Evolutionary conservation across 805 yeast genomes (phyloP).

Genomic region (Phaffomyces opuntiae): DNA sequence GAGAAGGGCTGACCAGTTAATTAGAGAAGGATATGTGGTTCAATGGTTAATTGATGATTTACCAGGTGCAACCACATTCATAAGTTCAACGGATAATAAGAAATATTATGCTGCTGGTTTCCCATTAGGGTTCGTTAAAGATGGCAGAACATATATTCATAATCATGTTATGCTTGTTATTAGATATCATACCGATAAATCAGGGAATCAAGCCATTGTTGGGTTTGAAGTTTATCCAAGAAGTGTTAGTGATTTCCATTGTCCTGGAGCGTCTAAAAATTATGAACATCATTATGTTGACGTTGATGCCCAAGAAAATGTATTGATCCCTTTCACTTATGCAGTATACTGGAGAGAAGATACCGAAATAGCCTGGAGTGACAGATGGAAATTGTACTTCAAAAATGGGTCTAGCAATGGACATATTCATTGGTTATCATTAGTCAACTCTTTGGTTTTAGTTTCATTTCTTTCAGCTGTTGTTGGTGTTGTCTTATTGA

Average conservation of each 20-base stretch:
- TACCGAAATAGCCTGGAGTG: conserved; percentile 49
- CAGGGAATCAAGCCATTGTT: conserved; percentile 52
- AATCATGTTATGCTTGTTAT: conserved; percentile 80
- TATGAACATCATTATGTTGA: conserved; percentile 51
- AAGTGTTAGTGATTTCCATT: conserved; percentile 57
- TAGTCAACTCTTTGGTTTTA: conserved; percentile 64
- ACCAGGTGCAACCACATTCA: conserved; percentile 84
- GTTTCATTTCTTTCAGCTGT: conserved; percentile 53
- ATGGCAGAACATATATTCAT: conserved; percentile 56
- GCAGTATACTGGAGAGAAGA: conserved; percentile 90
- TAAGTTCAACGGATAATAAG: conserved; percentile 47
- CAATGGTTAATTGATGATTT: conserved; percentile 81
- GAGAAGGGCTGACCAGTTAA: conserved; percentile 50
- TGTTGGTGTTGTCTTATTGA: conserved; percentile 56
- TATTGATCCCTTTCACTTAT: conserved; percentile 67
- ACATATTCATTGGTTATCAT: conserved; percentile 71
- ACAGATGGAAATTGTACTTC: conserved; percentile 70
- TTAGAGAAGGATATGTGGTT: conserved; percentile 64
- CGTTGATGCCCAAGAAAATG: conserved; percentile 31
- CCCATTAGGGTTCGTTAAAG: conserved; percentile 66
- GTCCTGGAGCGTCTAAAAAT: conserved; percentile 68
- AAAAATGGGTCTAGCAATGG: conserved; percentile 42
- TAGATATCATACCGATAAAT: conserved; percentile 52
- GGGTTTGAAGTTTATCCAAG: conserved; percentile 89
- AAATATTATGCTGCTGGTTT: conserved; percentile 83